Conservation (phyloP, 371 early-diverging fungal species). For the Sporodiniella umbellata region DNA sequence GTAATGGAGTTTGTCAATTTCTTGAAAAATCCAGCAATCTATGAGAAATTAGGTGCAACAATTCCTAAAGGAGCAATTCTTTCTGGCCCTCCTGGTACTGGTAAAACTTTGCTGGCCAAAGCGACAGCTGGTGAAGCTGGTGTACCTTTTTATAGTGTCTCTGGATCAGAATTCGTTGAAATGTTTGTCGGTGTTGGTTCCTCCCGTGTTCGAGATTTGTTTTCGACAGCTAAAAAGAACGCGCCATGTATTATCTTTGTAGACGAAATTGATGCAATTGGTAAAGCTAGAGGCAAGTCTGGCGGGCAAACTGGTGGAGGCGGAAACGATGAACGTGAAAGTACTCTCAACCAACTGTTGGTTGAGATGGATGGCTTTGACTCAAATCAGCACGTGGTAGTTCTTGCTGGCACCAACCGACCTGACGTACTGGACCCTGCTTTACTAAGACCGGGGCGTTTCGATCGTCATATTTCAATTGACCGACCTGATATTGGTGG, state of each 20-base stretch:
- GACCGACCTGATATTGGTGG: slow-evolving; percentile 97
- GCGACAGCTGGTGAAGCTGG: slow-evolving; percentile 99
- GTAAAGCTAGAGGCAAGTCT: slow-evolving; percentile 94
- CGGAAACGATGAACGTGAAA: slow-evolving; percentile 98
- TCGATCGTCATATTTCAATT: slow-evolving; percentile 97
- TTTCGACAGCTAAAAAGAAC: slow-evolving; percentile 95
- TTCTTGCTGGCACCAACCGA: slow-evolving; percentile 94
- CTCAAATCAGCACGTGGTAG: slow-evolving; percentile 89
- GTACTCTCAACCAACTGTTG: slow-evolving; percentile 95
- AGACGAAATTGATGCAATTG: slow-evolving; percentile 99
- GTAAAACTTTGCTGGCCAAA: slow-evolving; percentile 98
- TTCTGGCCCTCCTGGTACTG: slow-evolving; percentile 97
- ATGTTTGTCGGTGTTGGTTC: slow-evolving; percentile 99
- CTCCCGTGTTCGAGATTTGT: slow-evolving; percentile 96
- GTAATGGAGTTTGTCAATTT: slow-evolving; percentile 99
- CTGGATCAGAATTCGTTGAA: slow-evolving; percentile 99
- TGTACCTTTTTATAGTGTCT: slow-evolving; percentile 96
- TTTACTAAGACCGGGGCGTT: slow-evolving; percentile 95
- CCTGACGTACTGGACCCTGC: slow-evolving; percentile 93
- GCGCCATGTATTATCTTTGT: slow-evolving; percentile 99
- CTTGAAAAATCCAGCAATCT: slow-evolving; percentile 96
- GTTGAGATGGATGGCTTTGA: slow-evolving; percentile 99
- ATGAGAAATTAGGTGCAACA: slow-evolving; percentile 97
- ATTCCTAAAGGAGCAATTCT: slow-evolving; percentile 99
- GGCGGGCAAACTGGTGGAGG: slow-evolving; percentile 70